phyloP scores from a whole-genome alignment of 176 grass and related monocot species.

The Pharus latifolius region DNA sequence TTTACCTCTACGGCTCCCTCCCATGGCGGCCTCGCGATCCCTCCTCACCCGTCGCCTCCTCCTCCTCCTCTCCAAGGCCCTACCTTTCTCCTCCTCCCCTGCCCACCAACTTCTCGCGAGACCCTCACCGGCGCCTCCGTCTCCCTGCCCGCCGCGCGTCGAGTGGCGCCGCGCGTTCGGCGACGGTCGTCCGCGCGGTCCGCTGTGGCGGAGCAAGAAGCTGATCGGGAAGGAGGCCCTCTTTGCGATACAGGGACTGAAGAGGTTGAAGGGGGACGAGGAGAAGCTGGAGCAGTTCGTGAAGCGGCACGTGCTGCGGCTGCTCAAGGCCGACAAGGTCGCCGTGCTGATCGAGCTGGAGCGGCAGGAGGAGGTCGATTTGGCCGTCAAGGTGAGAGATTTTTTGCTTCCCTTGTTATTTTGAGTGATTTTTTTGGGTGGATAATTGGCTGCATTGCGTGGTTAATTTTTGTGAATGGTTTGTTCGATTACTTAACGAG shows the following conservation, averaged over 20 bases:
- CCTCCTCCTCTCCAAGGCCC: background rate
- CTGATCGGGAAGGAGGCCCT: conserved; percentile 90
- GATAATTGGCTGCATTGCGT: background rate
- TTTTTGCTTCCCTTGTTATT: background rate
- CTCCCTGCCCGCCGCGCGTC: background rate
- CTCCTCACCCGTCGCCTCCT: conserved; percentile 10
- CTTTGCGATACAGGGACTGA: conserved; percentile 75
- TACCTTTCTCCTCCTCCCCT: background rate
- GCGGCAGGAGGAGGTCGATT: conserved; percentile 77
- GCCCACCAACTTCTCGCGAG: background rate
- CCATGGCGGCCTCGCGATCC: conserved; percentile 26
- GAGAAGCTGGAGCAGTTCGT: conserved; percentile 61
- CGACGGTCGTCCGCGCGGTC: conserved; percentile 82
- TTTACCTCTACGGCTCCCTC: background rate
- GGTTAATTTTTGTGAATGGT: background rate
- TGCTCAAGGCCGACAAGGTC: conserved; percentile 92
- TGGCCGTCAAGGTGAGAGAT: conserved; percentile 58
- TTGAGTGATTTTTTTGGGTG: background rate
- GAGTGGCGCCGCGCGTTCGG: conserved; percentile 38
- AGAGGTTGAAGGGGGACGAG: conserved; percentile 85
- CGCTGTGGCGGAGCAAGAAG: conserved; percentile 95
- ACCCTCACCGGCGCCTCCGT: background rate
- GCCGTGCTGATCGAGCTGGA: conserved; percentile 71
- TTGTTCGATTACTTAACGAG: background rate
- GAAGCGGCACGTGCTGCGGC: conserved; percentile 52